phyloP scores from a whole-genome alignment of 2,329 filamentous ascomycete genomes.

The Capronia coronata region DNA sequence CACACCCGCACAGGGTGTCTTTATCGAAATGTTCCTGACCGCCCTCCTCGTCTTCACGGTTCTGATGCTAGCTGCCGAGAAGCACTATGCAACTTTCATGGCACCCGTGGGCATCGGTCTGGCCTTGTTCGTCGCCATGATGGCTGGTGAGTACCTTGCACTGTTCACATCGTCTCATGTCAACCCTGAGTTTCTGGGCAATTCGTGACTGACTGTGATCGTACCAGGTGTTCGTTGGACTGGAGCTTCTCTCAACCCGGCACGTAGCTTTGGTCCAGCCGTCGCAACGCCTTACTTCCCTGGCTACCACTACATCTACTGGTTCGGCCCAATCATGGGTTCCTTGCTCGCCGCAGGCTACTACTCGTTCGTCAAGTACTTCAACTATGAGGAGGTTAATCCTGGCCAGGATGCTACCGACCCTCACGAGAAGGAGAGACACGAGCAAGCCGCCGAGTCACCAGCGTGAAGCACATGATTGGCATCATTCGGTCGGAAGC shows the following conservation, averaged over 20 bases:
- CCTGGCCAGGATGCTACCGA: conserved; percentile 47
- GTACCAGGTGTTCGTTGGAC: conserved; percentile 41
- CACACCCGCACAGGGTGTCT: conserved; percentile 53
- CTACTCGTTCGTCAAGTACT: conserved; percentile 42
- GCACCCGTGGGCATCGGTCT: conserved; percentile 67
- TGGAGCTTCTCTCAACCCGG: conserved; percentile 44
- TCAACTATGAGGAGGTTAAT: conserved; percentile 40
- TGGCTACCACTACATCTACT: conserved; percentile 38
- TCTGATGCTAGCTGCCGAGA: conserved; percentile 65
- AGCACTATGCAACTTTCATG: conserved; percentile 64
- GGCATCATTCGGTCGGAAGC: background rate
- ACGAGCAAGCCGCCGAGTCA: background rate
- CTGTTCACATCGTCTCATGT: background rate
- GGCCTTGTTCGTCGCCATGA: conserved; percentile 55
- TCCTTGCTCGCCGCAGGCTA: conserved; percentile 44
- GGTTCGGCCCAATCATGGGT: conserved; percentile 40
- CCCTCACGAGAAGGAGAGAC: conserved; percentile 7
- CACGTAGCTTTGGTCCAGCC: conserved; percentile 43
- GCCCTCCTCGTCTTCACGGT: conserved; percentile 57
- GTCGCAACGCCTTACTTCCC: conserved; percentile 42
- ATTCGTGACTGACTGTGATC: background rate
- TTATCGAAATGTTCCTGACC: conserved; percentile 62
- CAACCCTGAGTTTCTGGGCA: background rate
- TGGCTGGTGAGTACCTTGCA: conserved; percentile 29
- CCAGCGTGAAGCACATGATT: background rate